Base-by-base conservation (phyloP, 1,139 yeast genomes). In the Candida mesenterica region DNA sequence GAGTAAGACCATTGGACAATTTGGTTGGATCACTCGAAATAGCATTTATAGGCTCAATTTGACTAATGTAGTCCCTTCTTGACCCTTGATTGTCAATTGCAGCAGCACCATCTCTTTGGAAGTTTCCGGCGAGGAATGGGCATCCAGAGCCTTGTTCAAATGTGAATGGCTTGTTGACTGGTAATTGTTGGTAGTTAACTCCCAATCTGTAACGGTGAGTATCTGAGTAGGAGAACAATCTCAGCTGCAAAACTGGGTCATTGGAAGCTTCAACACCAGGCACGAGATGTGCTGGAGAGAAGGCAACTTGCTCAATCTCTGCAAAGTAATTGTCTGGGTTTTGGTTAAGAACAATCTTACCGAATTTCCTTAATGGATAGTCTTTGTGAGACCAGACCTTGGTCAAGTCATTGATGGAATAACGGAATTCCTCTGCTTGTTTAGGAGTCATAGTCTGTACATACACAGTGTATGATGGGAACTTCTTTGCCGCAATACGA, bases 341-440 rank as follows among this genome's bases (percentile, higher is more conserved):
- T 52, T 75, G 72, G 55, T 77, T 67, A 52, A 77, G 56, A 3
- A 69, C 77, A 38, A 76, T 52, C 52, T 70, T 72, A 46, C 82
- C 83, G 49, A 77, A 71, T 52, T 72, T 73, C 47, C 82, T 67
- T 56, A 77, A 57, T 42, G 83, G 82, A 63, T 71, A 76, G 32
- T 76, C 66, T 44, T 58, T 59, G 48, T 77, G 80, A 18, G 82
- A 74, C 83, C 83, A 77, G 33, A 75, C 65, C 59, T 77, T 77
- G 45, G 88, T 81, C 59, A 80, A 70, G 57, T 81, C 88, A 52
- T 78, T 79, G 31, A 81, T 80, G 9, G 86, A 79, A 60, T 77
- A 79, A 49, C 75, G 76, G 42, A 75, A 71, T 37, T 72, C 58
- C 53, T 76, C 67, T 39, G 85, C 82, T 57, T 79, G 77, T 50